Base-by-base conservation (phyloP, 2,329 filamentous ascomycete species). In the Cadophora sp. region DNA sequence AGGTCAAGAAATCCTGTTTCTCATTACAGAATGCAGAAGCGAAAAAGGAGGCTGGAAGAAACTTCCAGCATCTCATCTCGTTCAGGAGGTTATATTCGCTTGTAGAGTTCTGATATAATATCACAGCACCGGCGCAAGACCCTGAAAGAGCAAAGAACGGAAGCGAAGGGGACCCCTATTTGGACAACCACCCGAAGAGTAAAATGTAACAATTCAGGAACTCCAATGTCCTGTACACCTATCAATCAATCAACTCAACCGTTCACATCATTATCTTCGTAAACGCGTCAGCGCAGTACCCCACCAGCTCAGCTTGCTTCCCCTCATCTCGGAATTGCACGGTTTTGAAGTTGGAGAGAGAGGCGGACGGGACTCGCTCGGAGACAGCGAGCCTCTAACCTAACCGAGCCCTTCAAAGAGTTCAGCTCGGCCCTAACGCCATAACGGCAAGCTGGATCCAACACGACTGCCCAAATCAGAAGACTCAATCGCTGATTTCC, bases 351-450 rank as follows among this genome's bases (percentile, higher is more conserved):
- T n/a, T n/a, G n/a, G n/a, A n/a, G n/a, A n/a, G n/a, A n/a, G n/a
- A n/a, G n/a, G n/a, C n/a, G n/a, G n/a, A n/a, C n/a, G n/a, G n/a
- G n/a, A n/a, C n/a, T n/a, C n/a, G 26, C 14, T 55, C 51, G 27
- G 51, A 16, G 26, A 29, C 26, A 27, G 50, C 26, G 50, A 53
- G 12, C 48, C 31, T 5, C 31, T 11, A 34, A 14, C 26, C 26
- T 53, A 53, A 53, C 50, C 50, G 50, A 55, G 51, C 14, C n/a
- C n/a, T n/a, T n/a, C n/a, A n/a, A 34, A 11, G 31, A 6, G 8
- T 31, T 55, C 51, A 55, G 51, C 51, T 55, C 51, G 51, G 26
- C 27, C 51, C 51, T 31, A 55, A 29, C 48, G 14, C 5, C 31
- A 5, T 34, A 34, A 5, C 40, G 2, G 1, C 51, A 53, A 53